Evolutionary conservation across 306 rosid species (phyloP).

Genomic region (Cicer judaicum): DNA sequence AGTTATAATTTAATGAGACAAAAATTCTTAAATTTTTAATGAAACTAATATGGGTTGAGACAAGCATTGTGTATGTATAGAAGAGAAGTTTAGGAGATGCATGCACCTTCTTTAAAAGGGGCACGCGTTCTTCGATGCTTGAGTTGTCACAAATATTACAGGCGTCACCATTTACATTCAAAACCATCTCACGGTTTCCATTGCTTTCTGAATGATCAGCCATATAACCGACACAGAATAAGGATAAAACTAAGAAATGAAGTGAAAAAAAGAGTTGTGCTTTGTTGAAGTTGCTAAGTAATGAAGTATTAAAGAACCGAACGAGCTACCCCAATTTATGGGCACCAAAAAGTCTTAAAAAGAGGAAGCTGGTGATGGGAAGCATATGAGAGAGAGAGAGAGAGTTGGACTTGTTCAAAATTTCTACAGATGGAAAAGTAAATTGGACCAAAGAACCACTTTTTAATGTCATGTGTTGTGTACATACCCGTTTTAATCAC

Average conservation of each 20-base stretch:
- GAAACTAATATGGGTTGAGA: no score
- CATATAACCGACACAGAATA: constrained; percentile 46
- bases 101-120: constrained; percentile 73
- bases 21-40: no score
- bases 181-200: constrained; percentile 51
- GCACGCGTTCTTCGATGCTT: constrained; percentile 36
- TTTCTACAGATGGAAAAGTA: constrained; percentile 10
- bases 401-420: constrained; percentile 23
- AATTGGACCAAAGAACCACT: constrained; percentile 15
- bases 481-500: not conserved
- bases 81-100: not conserved
- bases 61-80: not conserved
- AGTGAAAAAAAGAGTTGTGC: not conserved
- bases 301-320: constrained; percentile 24
- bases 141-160: constrained; percentile 26
- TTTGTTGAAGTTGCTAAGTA: constrained; percentile 19
- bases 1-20: no score
- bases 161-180: constrained; percentile 52
- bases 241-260: not conserved
- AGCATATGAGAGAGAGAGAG: not conserved
- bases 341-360: constrained; percentile 38
- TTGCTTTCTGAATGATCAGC: constrained; percentile 52
- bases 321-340: constrained; percentile 50
- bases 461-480: not conserved
- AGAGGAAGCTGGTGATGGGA: not conserved